Conservation (phyloP, 2,329 filamentous ascomycete genomes). For the Remersonia thermophila region DNA sequence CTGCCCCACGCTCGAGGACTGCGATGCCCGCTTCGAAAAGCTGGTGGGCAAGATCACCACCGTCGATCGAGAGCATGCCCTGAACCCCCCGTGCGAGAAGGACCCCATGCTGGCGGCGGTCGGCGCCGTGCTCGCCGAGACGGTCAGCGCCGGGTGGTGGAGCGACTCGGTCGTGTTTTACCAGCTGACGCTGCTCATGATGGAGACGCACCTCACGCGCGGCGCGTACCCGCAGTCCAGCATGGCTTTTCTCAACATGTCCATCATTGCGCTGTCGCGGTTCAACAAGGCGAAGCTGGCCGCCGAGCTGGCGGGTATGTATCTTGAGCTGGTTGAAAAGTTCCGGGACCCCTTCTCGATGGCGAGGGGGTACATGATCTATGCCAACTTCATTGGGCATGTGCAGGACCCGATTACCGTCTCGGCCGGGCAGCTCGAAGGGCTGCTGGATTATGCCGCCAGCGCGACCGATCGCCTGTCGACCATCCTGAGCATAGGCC, state of each 20-base stretch:
- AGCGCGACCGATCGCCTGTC: conserved; percentile 58
- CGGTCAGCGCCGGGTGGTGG: conserved; percentile 62
- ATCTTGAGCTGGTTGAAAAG: conserved; percentile 51
- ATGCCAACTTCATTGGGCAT: conserved; percentile 59
- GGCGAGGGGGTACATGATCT: conserved; percentile 56
- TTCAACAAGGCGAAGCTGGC: conserved; percentile 61
- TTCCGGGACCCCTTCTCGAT: conserved; percentile 53
- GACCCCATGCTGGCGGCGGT: conserved; percentile 48
- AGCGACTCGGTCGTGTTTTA: conserved; percentile 61
- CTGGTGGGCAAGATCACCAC: conserved; percentile 47
- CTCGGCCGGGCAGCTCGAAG: conserved; percentile 48
- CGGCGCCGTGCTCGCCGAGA: conserved; percentile 58
- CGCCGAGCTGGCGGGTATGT: conserved; percentile 49
- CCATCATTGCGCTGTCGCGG: conserved; percentile 52
- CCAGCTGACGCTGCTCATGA: conserved; percentile 53
- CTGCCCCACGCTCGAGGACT: conserved; percentile 59
- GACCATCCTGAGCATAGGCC: conserved; percentile 58
- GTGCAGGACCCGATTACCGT: conserved; percentile 49
- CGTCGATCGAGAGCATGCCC: conserved; percentile 37
- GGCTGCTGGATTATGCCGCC: conserved; percentile 53
- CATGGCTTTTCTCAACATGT: conserved; percentile 55
- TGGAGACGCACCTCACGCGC: conserved; percentile 50
- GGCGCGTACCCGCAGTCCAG: conserved; percentile 60
- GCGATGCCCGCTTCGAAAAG: conserved; percentile 60
- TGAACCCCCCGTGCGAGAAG: conserved; percentile 30